Base-by-base conservation (phyloP, 2,329 filamentous ascomycete genomes). In the Aspergillus sp. region DNA sequence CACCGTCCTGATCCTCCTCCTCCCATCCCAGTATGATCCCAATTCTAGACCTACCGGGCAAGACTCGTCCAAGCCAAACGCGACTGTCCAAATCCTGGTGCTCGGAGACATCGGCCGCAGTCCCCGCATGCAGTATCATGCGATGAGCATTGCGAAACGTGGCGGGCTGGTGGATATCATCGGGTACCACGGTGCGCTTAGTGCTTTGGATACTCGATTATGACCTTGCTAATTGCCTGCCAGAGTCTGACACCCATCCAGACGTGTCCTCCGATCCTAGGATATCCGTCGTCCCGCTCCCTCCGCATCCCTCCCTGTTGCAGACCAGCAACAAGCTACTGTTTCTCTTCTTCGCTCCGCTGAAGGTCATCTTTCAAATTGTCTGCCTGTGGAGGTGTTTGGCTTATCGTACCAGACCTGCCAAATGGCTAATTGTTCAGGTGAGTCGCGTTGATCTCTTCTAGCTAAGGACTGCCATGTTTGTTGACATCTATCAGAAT, bases 111-210 rank as follows among this genome's bases (percentile, higher is more conserved):
- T 98, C 56, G 91, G 91, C 24, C 78, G 88, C 28, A 96, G 89
- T 55, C 91, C 91, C 30, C 85, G 91, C 35, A 98, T 98, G 89
- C 88, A 96, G 55, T 96, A 98, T 51, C 91, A 98, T 71, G 89
- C 89, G 13, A 68, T 94, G 46, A 96, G 89, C 56, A 78, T 96
- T 50, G 85, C 86, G 25, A 82, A 80, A 49, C 78, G 86, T 52
- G 85, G 85, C 15, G 81, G 78, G 5, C 71, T 72, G 20, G 89
- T 95, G 13, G 79, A 89, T 54, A 66, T 98, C 8, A 80, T 98
- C 46, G 91, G 89, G 28, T 96, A 95, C 55, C 70, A 80, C 55
- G 85, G 86, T 88, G 57, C 40, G 54, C 29, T 34, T 12, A 4
- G 6, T 19, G 15, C 26, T 8, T 22, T 16, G 25, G 36, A 41